Evolutionary conservation across 129 eudicot genomes (phyloP).

Genomic region (Lonicera japonica): DNA sequence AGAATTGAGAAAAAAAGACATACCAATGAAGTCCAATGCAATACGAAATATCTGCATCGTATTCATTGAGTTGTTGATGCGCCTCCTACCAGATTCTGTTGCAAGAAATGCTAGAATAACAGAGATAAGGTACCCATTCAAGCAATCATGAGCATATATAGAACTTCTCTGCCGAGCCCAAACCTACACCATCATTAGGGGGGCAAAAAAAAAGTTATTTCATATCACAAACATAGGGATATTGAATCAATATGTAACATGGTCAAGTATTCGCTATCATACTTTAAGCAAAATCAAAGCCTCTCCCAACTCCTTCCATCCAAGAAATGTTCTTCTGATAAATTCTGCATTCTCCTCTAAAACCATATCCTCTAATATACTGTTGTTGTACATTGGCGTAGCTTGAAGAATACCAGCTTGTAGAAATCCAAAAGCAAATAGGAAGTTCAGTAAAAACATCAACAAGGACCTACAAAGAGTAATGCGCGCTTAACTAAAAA

Average conservation of each 20-base stretch:
- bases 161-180: slow-evolving; percentile 93
- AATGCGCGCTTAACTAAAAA: neutral
- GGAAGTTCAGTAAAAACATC: neutral
- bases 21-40: slow-evolving; percentile 87
- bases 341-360: slow-evolving; percentile 70
- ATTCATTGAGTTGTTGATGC: slow-evolving; percentile 57
- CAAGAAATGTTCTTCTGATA: slow-evolving; percentile 45
- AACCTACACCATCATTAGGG: slow-evolving; percentile 42
- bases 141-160: slow-evolving; percentile 67
- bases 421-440: slow-evolving; percentile 1
- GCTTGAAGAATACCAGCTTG: slow-evolving; percentile 44
- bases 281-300: slow-evolving; percentile 83
- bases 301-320: slow-evolving; percentile 67
- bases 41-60: slow-evolving; percentile 68
- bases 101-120: slow-evolving; percentile 71
- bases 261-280: slow-evolving; percentile 3
- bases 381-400: slow-evolving; percentile 75
- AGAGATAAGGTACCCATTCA: slow-evolving; percentile 71
- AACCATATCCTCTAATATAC: slow-evolving; percentile 85
- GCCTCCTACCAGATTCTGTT: slow-evolving; percentile 49
- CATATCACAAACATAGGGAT: slow-evolving; percentile 3
- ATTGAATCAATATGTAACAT: neutral
- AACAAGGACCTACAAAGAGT: neutral
- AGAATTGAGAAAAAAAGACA: neutral
- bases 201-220: neutral